Evolutionary conservation across 2,329 filamentous ascomycete species (phyloP), one percentile per base, ranked within the genome.

Genomic region (Cercospora nicotianae): DNA sequence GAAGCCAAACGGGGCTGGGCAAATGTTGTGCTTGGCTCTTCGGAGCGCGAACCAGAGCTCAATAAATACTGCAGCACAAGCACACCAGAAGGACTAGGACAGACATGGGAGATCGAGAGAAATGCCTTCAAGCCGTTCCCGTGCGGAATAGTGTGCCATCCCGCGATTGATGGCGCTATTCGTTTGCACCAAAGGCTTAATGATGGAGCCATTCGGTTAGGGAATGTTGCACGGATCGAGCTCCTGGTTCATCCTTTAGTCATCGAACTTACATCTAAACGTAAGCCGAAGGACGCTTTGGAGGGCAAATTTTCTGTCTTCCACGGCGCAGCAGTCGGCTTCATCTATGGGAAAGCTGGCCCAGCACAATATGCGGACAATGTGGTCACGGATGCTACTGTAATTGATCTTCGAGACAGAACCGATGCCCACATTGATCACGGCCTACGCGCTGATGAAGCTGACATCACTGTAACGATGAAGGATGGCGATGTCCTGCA

Each of bases 81-180:
- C 18, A 63, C 63, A n/a, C 23, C 48, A 18, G 53, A 69, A 45
- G 65, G 66, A 18, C 69, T 82, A 12, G 76, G 78, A 1, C 66
- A 70, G 39, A 72, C 70, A n/a, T 87, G 85, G 85, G 84, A 87
- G 77, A 82, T 84, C 8, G 78, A 82, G 71, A 80, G 81, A 69
- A 87, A 87, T 69, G 81, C 83, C 1, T 87, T 87, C 77, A 87
- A 87, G 73, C 85, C 85, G 0, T 87, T 84, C 68, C 85, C 85
- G 0, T 87, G 85, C 73, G 85, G 85, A 0, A 86, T 87, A 67
- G 84, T 87, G 0, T 84, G 86, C 69, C 85, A 87, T 73, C 84
- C 85, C 0, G 79, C 82, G 3, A 87, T 87, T 65, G 85, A 87
- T 73, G 84, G 77, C 2, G 83, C 82, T 68, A 81, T 83, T 13